These are phyloP conservation scores for Leptodermis oblonga DNA, from an alignment of 257 asterid genomes.

Conservation along the genomic window DNA sequence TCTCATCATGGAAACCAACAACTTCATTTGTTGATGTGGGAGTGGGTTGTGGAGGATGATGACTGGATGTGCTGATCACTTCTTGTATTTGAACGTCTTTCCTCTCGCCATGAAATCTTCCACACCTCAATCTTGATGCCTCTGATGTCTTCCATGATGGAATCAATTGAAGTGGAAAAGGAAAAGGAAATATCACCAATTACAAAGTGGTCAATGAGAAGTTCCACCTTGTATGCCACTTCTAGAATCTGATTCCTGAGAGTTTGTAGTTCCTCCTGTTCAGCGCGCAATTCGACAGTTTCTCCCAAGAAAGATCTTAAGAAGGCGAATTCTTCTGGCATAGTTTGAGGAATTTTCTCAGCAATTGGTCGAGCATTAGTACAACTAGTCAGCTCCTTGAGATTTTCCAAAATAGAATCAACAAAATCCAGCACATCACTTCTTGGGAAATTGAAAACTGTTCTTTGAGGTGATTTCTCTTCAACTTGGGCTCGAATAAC, in stretches of 20 bases:
- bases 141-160: not conserved
- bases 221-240: not conserved
- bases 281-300: not conserved
- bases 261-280: not conserved
- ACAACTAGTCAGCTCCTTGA: not conserved
- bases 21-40: not conserved
- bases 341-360: not conserved
- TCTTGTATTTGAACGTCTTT: not conserved
- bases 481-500: not conserved
- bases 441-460: not conserved
- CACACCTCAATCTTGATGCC: not conserved
- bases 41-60: not conserved
- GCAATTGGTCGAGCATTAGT: not conserved
- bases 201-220: not conserved
- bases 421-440: not conserved
- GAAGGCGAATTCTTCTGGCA: not conserved
- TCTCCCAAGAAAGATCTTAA: not conserved
- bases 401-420: not conserved
- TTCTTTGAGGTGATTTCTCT: not conserved
- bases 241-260: not conserved
- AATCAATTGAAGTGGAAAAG: not conserved
- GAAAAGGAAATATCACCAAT: not conserved
- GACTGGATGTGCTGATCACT: slow-evolving; percentile 1
- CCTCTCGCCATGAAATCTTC: not conserved
- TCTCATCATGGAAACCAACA: slow-evolving; percentile 5